A percentile compares a stretch with the other conserved stretches of the same genome.
phyloP scores from a whole-genome alignment of 2,329 filamentous ascomycete genomes.

The Sordariomycetes sp. region DNA sequence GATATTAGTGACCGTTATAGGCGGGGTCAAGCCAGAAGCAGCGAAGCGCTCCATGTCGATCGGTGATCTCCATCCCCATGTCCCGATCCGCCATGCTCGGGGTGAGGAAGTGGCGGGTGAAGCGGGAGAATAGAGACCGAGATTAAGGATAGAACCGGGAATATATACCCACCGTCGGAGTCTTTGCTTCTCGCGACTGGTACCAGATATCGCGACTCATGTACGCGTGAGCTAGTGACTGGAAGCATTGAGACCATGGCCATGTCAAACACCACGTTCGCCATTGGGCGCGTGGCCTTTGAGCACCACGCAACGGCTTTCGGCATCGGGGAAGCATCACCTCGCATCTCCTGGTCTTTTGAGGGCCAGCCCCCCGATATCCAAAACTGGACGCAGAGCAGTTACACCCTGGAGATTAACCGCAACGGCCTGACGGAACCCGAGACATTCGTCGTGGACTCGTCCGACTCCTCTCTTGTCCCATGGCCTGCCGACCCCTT shows the following conservation, averaged over 20 bases:
- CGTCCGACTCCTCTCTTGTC: conserved; percentile 23
- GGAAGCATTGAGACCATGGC: neutral
- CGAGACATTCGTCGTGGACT: conserved; percentile 16
- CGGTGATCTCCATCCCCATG: no score
- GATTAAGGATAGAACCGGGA: no score
- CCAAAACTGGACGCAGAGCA: conserved; percentile 8
- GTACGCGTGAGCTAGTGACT: no score
- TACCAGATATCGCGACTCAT: no score
- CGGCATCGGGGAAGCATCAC: conserved; percentile 6
- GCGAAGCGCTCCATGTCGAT: no score
- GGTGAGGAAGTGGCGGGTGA: no score
- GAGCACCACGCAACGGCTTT: conserved; percentile 10
- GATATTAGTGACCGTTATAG: no score
- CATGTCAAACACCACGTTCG: neutral
- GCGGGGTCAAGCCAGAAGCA: no score
- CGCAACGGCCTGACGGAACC: conserved; percentile 4
- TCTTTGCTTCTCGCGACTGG: no score
- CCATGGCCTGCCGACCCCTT: conserved; percentile 30
- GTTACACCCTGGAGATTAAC: conserved; percentile 10
- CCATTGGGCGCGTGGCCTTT: conserved; percentile 1
- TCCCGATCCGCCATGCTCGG: no score
- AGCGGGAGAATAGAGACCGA: no score
- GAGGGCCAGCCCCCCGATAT: neutral
- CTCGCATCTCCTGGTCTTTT: conserved; percentile 12
- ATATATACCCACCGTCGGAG: no score